These are phyloP conservation scores for Fusarium sp. DNA, from an alignment of 2,329 filamentous ascomycete species.

Conservation along the genomic window DNA sequence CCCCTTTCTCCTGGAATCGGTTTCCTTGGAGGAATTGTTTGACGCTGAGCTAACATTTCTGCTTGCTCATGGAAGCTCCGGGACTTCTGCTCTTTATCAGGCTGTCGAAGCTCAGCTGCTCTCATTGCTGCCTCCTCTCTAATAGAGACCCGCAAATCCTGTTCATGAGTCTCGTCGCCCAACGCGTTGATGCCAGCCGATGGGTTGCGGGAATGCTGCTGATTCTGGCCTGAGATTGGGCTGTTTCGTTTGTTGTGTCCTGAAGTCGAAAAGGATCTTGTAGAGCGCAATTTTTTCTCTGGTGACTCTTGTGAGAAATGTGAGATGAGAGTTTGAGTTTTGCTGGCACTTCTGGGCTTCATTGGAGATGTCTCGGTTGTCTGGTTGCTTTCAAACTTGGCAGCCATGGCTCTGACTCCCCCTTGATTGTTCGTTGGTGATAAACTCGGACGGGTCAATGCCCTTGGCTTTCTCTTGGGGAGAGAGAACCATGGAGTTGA, in stretches of 20 bases:
- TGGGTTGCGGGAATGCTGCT: not conserved
- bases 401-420: conserved; percentile 65
- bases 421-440: conserved; percentile 47
- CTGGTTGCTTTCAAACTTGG: conserved; percentile 61
- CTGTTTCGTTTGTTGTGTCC: conserved; percentile 8
- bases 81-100: not conserved
- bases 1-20: conserved; percentile 8
- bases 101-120: conserved; percentile 32
- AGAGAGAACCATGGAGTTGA: conserved; percentile 13
- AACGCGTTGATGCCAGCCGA: conserved; percentile 3
- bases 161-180: not conserved
- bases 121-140: conserved; percentile 38
- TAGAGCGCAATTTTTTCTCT: conserved; percentile 13
- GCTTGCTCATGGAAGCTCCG: not conserved
- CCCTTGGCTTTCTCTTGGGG: conserved; percentile 25
- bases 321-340: conserved; percentile 40
- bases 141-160: conserved; percentile 28
- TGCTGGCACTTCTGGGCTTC: conserved; percentile 21
- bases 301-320: conserved; percentile 38
- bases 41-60: conserved; percentile 11
- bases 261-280: conserved; percentile 28
- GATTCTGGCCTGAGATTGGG: conserved; percentile 23
- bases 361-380: conserved; percentile 13
- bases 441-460: conserved; percentile 29
- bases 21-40: conserved; percentile 20